Evolutionary conservation across 805 yeast genomes (phyloP), one percentile per base, ranked within the genome.

Genomic region (Ogataea saltuana): DNA sequence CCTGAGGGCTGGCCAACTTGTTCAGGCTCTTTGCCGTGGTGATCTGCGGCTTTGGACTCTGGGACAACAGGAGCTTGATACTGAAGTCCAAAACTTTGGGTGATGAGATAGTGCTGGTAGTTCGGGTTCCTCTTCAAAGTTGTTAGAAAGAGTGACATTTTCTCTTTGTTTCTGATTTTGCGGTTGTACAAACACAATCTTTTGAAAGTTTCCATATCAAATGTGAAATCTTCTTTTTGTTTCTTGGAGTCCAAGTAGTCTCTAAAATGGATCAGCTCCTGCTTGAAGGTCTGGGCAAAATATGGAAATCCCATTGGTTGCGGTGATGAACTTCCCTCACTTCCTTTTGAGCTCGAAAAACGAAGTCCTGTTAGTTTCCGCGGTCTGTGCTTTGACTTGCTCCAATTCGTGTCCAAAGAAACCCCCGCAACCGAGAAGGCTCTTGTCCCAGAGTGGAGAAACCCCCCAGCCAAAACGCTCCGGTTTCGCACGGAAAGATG

Each of bases 271-370:
- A 22, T 22, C 6, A 58, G 33, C 41, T 62, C 64, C 4, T 19
- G 33, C 7, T 38, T 42, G 42, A 57, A 62, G 15, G 46, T 46
- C 9, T 31, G 17, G 6, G 41, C 28, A 34, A 62, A 51, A 25
- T 56, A 49, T 0, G 51, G 36, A 32, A 50, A 61, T 4, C 63
- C 65, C 33, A 46, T 39, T 17, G 63, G 61, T 34, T 44, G 44
- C 6, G 28, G 6, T n/a, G n/a, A n/a, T n/a, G n/a, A n/a, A n/a
- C n/a, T n/a, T n/a, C n/a, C n/a, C n/a, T n/a, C n/a, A n/a, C n/a
- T n/a, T n/a, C n/a, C n/a, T n/a, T n/a, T n/a, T n/a, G n/a, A n/a
- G n/a, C n/a, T n/a, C n/a, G n/a, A n/a, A n/a, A n/a, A n/a, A n/a
- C n/a, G n/a, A n/a, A n/a, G n/a, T n/a, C n/a, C n/a, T n/a, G n/a